These are phyloP conservation scores for Tulasnella sp. DNA, from an alignment of 768 basidiomycete genomes.

Conservation along the genomic window DNA sequence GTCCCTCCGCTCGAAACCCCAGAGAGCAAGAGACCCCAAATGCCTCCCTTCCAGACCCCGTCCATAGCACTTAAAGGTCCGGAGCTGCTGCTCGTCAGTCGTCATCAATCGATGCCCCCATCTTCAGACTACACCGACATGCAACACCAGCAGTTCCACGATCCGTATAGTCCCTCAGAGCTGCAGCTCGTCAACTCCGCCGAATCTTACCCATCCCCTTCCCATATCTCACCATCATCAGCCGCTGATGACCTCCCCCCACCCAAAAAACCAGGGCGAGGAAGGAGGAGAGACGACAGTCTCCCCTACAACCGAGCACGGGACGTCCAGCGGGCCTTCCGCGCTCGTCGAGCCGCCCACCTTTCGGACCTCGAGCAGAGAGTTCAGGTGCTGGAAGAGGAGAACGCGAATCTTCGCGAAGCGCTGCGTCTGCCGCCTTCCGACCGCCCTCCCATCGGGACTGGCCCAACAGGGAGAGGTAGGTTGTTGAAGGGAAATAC, in stretches of 20 bases:
- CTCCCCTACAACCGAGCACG: conserved; percentile 75
- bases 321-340: conserved; percentile 85
- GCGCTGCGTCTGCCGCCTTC: conserved; percentile 71
- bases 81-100: background rate
- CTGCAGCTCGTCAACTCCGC: background rate
- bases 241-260: background rate
- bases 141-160: background rate
- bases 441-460: conserved; percentile 66
- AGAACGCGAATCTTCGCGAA: conserved; percentile 69
- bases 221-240: background rate
- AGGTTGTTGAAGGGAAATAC: conserved; percentile 36
- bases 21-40: background rate
- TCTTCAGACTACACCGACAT: background rate
- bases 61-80: background rate
- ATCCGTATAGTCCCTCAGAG: background rate
- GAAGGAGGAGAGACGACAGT: conserved; percentile 76
- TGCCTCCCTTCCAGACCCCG: background rate
- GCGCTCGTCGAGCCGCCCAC: conserved; percentile 83
- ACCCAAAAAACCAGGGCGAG: conserved; percentile 42
- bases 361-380: conserved; percentile 77
- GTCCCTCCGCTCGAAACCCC: conserved; percentile 7
- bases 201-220: background rate
- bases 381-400: conserved; percentile 77
- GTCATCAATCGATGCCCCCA: conserved; percentile 7
- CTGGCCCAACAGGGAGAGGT: conserved; percentile 84